phyloP scores from a whole-genome alignment of 2,329 filamentous ascomycete species.

The Colletotrichum cuscutae region DNA sequence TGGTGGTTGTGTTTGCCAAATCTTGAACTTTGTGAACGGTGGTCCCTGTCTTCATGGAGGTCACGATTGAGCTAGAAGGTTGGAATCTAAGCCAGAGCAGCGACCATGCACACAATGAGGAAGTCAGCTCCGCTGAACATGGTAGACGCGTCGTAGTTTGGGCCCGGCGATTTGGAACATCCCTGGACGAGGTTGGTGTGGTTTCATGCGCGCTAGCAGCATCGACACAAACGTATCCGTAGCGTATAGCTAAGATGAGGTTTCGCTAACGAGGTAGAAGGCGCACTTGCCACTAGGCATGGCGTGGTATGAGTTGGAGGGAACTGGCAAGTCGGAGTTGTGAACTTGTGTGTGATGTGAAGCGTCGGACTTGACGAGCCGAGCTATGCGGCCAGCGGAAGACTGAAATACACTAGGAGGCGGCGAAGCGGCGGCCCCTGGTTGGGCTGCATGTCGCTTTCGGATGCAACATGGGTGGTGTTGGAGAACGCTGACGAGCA shows the following conservation, averaged over 20 bases:
- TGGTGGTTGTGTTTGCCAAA: background rate
- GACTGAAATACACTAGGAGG: background rate
- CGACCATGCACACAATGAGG: constrained; percentile 1
- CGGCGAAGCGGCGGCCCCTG: constrained; percentile 2
- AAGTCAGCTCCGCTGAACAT: constrained; percentile 10
- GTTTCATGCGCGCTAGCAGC: constrained; percentile 3
- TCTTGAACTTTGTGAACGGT: background rate
- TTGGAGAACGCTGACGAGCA: background rate
- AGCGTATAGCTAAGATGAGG: background rate
- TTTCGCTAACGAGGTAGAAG: background rate
- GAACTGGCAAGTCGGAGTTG: background rate
- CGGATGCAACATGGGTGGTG: background rate
- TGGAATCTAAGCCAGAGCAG: background rate
- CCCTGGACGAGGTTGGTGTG: background rate
- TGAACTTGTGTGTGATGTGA: background rate
- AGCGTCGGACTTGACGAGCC: constrained; percentile 4
- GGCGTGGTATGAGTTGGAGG: background rate
- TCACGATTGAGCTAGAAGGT: constrained; percentile 4
- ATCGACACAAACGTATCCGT: background rate
- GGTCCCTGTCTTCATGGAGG: background rate
- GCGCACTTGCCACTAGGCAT: background rate
- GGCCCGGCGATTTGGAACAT: constrained; percentile 21
- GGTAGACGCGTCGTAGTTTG: background rate
- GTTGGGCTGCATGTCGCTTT: constrained; percentile 4
- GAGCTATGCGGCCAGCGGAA: background rate